phyloP scores from a whole-genome alignment of 2,329 filamentous ascomycete species.

The Colletotrichum chlorophyti region DNA sequence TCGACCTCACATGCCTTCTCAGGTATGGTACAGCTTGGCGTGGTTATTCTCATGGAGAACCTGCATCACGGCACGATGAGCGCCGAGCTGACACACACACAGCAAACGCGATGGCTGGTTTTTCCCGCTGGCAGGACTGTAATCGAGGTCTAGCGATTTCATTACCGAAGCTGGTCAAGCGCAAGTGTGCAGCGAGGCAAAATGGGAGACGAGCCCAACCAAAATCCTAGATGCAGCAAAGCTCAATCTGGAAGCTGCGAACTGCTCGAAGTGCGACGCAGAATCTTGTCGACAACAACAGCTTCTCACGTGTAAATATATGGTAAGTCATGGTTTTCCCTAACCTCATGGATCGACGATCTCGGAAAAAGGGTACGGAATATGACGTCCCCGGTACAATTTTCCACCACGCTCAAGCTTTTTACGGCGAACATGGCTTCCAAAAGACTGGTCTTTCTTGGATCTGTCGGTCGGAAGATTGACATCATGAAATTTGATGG shows the following conservation, averaged over 20 bases:
- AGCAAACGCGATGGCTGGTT: not conserved
- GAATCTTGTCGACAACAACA: not conserved
- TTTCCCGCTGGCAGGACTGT: not conserved
- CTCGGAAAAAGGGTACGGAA: slow-evolving; percentile 90
- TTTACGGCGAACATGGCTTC: slow-evolving; percentile 71
- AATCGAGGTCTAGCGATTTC: not conserved
- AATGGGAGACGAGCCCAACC: not conserved
- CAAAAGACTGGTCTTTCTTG: slow-evolving; percentile 73
- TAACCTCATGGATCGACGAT: slow-evolving; percentile 89
- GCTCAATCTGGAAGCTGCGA: not conserved
- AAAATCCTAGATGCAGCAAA: not conserved
- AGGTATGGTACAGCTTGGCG: not conserved
- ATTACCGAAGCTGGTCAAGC: not conserved
- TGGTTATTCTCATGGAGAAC: not conserved
- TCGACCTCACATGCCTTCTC: not conserved
- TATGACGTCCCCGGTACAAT: slow-evolving; percentile 74
- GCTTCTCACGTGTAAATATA: slow-evolving; percentile 48
- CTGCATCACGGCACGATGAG: not conserved
- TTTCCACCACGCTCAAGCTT: slow-evolving; percentile 71
- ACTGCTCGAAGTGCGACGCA: not conserved
- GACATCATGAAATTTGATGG: slow-evolving; percentile 78
- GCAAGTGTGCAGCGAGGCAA: too few species aligned
- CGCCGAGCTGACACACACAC: not conserved
- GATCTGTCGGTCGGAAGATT: slow-evolving; percentile 95
- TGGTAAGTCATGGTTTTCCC: slow-evolving; percentile 86